These are phyloP conservation scores for Aphanomyces stellatus DNA, from an alignment of 352 stramenopile species.

Conservation along the genomic window DNA sequence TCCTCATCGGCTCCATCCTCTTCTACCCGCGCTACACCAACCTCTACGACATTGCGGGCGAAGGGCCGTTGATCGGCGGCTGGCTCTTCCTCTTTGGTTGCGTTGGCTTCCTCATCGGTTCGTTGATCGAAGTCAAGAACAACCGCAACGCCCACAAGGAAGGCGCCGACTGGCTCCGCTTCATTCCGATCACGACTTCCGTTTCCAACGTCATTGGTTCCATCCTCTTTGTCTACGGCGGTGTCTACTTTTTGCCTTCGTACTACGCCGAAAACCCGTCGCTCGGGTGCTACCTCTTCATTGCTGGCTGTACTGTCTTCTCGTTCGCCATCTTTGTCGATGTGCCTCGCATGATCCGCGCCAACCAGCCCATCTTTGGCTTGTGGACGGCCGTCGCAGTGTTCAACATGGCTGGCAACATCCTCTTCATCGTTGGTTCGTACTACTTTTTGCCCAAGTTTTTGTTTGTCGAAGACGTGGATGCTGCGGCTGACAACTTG, in stretches of 20 bases:
- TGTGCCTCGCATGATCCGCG: slow-evolving; percentile 23
- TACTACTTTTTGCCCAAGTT: slow-evolving; percentile 76
- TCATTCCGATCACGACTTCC: slow-evolving; percentile 49
- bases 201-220: slow-evolving; percentile 58
- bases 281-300: slow-evolving; percentile 67
- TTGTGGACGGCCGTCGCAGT: slow-evolving; percentile 30
- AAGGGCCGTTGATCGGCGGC: slow-evolving; percentile 48
- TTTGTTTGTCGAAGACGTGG: slow-evolving; percentile 46
- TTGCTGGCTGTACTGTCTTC: slow-evolving; percentile 61
- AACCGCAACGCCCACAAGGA: slow-evolving; percentile 43
- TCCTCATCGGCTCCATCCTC: slow-evolving; percentile 68
- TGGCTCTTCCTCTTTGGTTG: slow-evolving; percentile 71
- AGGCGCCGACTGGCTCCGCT: slow-evolving; percentile 36
- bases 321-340: slow-evolving; percentile 48
- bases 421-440: slow-evolving; percentile 70
- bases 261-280: slow-evolving; percentile 58
- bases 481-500: slow-evolving; percentile 47
- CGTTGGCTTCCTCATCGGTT: slow-evolving; percentile 51
- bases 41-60: slow-evolving; percentile 35
- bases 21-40: slow-evolving; percentile 71
- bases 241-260: slow-evolving; percentile 67
- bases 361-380: slow-evolving; percentile 38
- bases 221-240: slow-evolving; percentile 64
- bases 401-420: slow-evolving; percentile 50
- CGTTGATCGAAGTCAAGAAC: slow-evolving; percentile 68